Percentiles rank a stretch among this genome's conserved stretches.
phyloP scores from a whole-genome alignment of 805 yeast genomes.

The Wickerhamomyces queroliae region DNA sequence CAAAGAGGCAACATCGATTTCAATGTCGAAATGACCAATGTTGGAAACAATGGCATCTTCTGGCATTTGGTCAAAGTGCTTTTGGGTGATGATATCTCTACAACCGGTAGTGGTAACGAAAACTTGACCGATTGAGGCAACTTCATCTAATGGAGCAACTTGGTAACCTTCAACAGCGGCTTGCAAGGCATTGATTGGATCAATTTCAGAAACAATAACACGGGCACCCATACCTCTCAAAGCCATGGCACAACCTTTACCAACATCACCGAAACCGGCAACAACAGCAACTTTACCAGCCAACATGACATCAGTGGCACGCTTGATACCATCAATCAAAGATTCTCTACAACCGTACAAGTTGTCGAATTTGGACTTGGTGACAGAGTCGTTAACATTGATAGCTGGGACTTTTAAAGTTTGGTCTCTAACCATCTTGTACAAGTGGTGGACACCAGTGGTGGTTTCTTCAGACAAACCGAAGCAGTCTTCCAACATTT shows the following conservation, averaged over 20 bases:
- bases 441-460: constrained; percentile 99
- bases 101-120: constrained; percentile 99
- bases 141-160: constrained; percentile 93
- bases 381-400: constrained; percentile 97
- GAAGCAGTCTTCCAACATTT: constrained; percentile 89
- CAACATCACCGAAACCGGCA: constrained; percentile 99
- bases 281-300: constrained; percentile 99
- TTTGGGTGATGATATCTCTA: constrained; percentile 92
- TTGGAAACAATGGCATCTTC: constrained; percentile 99
- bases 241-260: constrained; percentile 99
- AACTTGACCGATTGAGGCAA: constrained; percentile 89
- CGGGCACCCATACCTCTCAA: constrained; percentile 99
- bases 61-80: constrained; percentile 89
- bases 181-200: constrained; percentile 98
- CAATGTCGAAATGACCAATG: constrained; percentile 99
- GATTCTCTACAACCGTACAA: constrained; percentile 99
- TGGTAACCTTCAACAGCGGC: constrained; percentile 99
- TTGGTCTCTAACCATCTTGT: constrained; percentile 89
- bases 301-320: constrained; percentile 99
- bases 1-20: constrained; percentile 98
- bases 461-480: constrained; percentile 99
- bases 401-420: constrained; percentile 96
- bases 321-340: constrained; percentile 96
- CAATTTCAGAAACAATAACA: constrained; percentile 94
- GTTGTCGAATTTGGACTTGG: constrained; percentile 99